These are phyloP conservation scores for Bacterosira constricta DNA, from an alignment of 108 stramenopile genomes.

Conservation along the genomic window DNA sequence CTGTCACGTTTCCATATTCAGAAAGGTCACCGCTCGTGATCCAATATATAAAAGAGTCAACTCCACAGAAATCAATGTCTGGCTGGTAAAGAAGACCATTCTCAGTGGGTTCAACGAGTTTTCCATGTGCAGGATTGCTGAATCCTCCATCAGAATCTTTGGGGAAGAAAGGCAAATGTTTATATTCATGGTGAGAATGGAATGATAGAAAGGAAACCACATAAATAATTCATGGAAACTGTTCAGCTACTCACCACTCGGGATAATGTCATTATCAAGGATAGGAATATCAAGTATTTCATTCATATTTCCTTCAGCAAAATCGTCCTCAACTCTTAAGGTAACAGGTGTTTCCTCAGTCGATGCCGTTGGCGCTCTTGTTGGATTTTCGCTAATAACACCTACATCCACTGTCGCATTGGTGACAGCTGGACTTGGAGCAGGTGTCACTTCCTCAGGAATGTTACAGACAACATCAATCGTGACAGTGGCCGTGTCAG, in stretches of 20 bases:
- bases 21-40: background rate
- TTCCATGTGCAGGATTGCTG: background rate
- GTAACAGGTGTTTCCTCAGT: background rate
- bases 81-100: conserved; percentile 7
- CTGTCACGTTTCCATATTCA: background rate
- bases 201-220: background rate
- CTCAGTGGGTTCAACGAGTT: background rate
- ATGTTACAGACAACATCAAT: conserved; percentile 13
- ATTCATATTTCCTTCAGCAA: conserved; percentile 8
- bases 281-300: conserved; percentile 9
- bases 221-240: background rate
- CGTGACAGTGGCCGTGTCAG: conserved; percentile 20
- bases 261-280: conserved; percentile 9
- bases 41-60: background rate
- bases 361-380: background rate
- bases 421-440: too few species aligned
- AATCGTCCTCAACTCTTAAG: conserved; percentile 17
- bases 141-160: background rate
- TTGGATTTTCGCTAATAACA: too few species aligned
- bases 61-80: conserved; percentile 10
- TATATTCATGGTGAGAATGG: background rate
- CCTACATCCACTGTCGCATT: too few species aligned
- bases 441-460: background rate
- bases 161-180: background rate
- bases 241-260: background rate